Percentiles rank a stretch among this genome's conserved stretches.
phyloP scores from a whole-genome alignment of 208 protist species.

The Acanthamoeba royreba region DNA sequence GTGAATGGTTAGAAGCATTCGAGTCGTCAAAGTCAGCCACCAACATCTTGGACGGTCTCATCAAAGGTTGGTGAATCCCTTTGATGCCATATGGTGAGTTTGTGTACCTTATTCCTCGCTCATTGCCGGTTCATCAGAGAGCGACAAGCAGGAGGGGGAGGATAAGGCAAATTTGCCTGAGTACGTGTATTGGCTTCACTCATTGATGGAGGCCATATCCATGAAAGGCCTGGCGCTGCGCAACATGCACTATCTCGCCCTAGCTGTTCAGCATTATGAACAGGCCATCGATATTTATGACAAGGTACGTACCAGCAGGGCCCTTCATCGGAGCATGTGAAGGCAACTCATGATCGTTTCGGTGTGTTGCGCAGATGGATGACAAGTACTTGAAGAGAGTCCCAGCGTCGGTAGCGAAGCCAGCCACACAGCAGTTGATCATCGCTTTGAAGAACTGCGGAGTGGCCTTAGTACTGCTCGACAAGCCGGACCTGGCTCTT shows the following conservation, averaged over 20 bases:
- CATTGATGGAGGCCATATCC: neutral
- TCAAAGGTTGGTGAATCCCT: no score
- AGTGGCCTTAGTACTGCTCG: neutral
- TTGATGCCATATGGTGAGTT: no score
- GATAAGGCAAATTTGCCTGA: neutral
- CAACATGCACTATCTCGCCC: neutral
- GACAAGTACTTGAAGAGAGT: neutral
- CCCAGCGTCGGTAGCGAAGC: neutral
- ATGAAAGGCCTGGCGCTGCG: neutral
- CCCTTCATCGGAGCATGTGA: neutral
- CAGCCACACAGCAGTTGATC: neutral
- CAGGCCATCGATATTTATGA: neutral
- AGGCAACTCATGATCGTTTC: neutral
- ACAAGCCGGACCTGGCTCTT: neutral
- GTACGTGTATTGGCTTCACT: neutral
- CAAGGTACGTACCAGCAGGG: neutral
- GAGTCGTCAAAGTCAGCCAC: no score
- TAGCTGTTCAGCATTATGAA: neutral
- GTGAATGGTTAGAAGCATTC: no score
- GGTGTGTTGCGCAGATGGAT: neutral
- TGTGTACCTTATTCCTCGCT: no score
- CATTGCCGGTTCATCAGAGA: neutral
- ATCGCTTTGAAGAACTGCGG: neutral
- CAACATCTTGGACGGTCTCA: no score
- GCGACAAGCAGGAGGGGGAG: neutral